These are phyloP conservation scores for Cyberlindnera mrakii DNA, from an alignment of 805 yeast genomes.

Conservation along the genomic window DNA sequence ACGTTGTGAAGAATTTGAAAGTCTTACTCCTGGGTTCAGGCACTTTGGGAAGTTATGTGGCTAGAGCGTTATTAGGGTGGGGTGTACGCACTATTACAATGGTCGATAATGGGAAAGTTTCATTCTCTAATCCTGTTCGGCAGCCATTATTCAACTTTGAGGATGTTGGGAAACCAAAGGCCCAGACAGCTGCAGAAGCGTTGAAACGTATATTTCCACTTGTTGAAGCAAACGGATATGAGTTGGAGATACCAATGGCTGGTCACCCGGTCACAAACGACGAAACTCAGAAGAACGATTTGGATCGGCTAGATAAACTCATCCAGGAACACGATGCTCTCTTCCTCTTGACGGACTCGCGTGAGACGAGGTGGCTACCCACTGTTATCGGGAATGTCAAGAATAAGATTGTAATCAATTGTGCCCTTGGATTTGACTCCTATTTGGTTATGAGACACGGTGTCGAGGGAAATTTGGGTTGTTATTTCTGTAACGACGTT, in stretches of 20 bases:
- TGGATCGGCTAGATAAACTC: conserved; percentile 42
- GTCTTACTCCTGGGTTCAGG: conserved; percentile 92
- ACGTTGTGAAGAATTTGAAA: conserved; percentile 49
- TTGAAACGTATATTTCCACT: conserved; percentile 74
- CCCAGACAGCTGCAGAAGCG: conserved; percentile 69
- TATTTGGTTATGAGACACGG: conserved; percentile 95
- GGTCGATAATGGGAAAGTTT: conserved; percentile 84
- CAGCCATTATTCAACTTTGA: conserved; percentile 80
- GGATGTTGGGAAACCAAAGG: conserved; percentile 79
- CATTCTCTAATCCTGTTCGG: conserved; percentile 92
- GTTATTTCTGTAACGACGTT: conserved; percentile 94
- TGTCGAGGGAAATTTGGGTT: conserved; percentile 48
- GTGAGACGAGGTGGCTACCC: conserved; percentile 98
- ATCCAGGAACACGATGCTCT: conserved; percentile 68
- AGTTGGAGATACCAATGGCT: conserved; percentile 87
- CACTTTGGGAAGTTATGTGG: conserved; percentile 88
- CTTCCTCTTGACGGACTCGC: conserved; percentile 83
- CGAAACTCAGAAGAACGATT: conserved; percentile 42
- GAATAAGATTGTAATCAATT: conserved; percentile 75
- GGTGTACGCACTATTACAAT: conserved; percentile 82
- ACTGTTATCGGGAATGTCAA: conserved; percentile 68
- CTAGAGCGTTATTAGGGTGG: conserved; percentile 88
- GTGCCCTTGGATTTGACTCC: conserved; percentile 93
- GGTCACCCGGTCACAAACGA: conserved; percentile 79
- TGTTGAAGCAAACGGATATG: conserved; percentile 55